These are phyloP conservation scores for Endocalyx cinctus DNA, from an alignment of 2,329 filamentous ascomycete genomes.

Conservation along the genomic window DNA sequence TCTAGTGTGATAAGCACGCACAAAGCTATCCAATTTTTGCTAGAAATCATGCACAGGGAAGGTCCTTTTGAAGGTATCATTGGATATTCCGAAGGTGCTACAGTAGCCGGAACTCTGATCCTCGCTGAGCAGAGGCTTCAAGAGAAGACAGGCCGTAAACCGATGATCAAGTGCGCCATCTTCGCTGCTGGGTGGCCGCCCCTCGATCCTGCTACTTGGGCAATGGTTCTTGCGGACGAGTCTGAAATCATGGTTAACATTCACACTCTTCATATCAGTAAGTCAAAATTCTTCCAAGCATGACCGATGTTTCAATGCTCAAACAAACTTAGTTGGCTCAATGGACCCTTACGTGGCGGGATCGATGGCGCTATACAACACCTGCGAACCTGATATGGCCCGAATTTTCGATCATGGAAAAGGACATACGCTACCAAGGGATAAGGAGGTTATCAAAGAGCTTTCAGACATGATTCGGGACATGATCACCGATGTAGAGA, in stretches of 20 bases:
- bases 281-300: constrained; percentile 15
- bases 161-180: constrained; percentile 42
- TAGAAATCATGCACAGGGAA: constrained; percentile 27
- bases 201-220: constrained; percentile 36
- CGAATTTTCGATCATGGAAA: constrained; percentile 62
- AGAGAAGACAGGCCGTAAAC: constrained; percentile 21
- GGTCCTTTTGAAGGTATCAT: constrained; percentile 28
- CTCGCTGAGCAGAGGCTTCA: constrained; percentile 24
- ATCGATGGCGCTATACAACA: constrained; percentile 56
- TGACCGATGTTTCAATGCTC: not conserved
- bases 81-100: constrained; percentile 27
- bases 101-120: constrained; percentile 24
- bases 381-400: constrained; percentile 56
- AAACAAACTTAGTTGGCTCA: constrained; percentile 42
- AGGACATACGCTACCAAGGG: constrained; percentile 57
- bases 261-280: constrained; percentile 47
- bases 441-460: constrained; percentile 43
- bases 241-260: constrained; percentile 45
- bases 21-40: constrained; percentile 36
- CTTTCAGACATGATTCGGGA: constrained; percentile 38
- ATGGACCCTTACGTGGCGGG: constrained; percentile 58
- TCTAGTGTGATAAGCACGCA: constrained; percentile 35
- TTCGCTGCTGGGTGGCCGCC: constrained; percentile 54
- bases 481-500: constrained; percentile 23
- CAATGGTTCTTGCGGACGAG: constrained; percentile 45